phyloP scores from a whole-genome alignment of 2,329 filamentous ascomycete genomes.

The Botrytis galanthina region DNA sequence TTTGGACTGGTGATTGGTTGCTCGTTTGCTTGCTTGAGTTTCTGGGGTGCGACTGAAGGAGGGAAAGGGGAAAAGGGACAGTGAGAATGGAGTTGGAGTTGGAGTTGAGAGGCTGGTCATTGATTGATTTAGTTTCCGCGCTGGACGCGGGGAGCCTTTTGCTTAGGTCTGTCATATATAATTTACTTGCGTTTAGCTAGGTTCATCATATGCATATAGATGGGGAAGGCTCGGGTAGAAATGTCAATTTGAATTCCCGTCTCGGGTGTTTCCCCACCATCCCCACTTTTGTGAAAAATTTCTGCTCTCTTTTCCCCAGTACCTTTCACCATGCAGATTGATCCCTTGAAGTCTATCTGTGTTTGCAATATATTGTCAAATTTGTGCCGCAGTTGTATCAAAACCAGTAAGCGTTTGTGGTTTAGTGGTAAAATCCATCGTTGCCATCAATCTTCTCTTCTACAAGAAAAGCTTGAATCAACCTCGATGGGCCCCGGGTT shows the following conservation, averaged over 20 bases:
- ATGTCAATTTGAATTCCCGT: not conserved
- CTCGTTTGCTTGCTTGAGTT: not conserved
- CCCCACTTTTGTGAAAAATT: not conserved
- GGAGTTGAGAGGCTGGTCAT: not conserved
- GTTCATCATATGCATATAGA: not conserved
- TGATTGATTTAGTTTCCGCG: not conserved
- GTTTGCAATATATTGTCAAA: not conserved
- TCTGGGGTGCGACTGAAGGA: not conserved
- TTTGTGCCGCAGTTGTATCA: fast-evolving
- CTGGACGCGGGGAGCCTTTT: not conserved
- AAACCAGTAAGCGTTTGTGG: conserved; percentile 19
- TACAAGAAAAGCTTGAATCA: too few relatives aligned
- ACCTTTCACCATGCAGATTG: too few relatives aligned
- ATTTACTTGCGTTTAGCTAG: not conserved
- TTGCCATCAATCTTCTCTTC: conserved; percentile 15
- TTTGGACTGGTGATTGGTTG: not conserved
- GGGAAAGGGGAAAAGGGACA: not conserved
- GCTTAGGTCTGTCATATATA: too few relatives aligned
- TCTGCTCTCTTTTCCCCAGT: not conserved
- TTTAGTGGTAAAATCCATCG: conserved; percentile 26
- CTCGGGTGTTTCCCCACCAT: not conserved
- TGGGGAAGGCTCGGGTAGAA: not conserved
- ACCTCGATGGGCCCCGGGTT: too few relatives aligned
- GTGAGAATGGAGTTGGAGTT: not conserved
- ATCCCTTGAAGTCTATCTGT: not conserved